Evolutionary conservation across 2,329 filamentous ascomycete species (phyloP).

Genomic region (Pyrenophora teres): DNA sequence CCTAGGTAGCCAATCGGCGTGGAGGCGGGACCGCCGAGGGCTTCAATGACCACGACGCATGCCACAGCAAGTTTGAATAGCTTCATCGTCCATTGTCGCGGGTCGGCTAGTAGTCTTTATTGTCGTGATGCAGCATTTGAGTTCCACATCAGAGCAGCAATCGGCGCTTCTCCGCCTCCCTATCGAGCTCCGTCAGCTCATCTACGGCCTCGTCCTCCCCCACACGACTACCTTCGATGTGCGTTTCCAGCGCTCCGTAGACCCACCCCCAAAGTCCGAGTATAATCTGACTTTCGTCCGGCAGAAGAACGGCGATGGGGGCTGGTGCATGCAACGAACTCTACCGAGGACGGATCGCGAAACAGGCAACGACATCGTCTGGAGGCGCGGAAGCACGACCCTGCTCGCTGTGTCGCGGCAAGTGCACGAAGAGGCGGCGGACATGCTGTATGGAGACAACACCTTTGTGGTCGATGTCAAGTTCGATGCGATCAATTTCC

Average conservation of each 20-base stretch:
- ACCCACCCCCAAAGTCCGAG: conserved; percentile 26
- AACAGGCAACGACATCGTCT: conserved; percentile 46
- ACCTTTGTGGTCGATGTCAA: conserved; percentile 54
- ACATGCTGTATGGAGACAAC: conserved; percentile 53
- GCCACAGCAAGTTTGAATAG: conserved; percentile 2
- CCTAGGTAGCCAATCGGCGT: conserved; percentile 21
- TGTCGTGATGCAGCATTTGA: conserved; percentile 19
- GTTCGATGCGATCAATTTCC: conserved; percentile 52
- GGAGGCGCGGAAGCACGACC: conserved; percentile 50
- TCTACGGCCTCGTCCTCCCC: conserved; percentile 51
- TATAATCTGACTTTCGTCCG: conserved; percentile 42
- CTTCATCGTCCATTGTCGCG: not conserved
- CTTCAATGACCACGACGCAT: conserved; percentile 14
- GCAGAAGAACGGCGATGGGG: conserved; percentile 24
- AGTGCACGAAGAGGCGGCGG: conserved; percentile 52
- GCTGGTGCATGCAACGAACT: conserved; percentile 39
- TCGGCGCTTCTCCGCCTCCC: conserved; percentile 47
- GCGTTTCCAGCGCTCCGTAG: conserved; percentile 22
- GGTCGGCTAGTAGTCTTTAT: not conserved
- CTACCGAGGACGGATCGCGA: conserved; percentile 29
- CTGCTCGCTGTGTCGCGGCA: conserved; percentile 49
- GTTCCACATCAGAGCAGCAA: conserved; percentile 11
- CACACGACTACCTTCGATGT: conserved; percentile 41
- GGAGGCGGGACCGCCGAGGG: conserved; percentile 16
- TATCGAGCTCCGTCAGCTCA: conserved; percentile 51